Conservation (phyloP, 106 monocot genomes). For the Gastrodia elata region DNA sequence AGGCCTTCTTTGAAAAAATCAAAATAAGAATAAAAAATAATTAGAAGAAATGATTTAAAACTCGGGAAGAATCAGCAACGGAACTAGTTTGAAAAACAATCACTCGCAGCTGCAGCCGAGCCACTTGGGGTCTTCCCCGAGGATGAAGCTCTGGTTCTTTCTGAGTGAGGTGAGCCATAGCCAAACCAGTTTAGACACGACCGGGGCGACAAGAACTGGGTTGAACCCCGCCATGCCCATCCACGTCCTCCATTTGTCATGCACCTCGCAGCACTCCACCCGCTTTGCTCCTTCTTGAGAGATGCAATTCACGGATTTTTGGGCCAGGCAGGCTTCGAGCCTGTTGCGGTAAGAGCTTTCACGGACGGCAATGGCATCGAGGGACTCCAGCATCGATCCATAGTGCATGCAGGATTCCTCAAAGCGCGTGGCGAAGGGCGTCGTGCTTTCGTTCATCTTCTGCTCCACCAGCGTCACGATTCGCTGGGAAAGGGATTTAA, state of each 20-base stretch:
- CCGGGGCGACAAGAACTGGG: conserved; percentile 14
- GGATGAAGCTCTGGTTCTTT: conserved; percentile 25
- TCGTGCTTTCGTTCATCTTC: conserved; percentile 48
- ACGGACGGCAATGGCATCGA: conserved; percentile 16
- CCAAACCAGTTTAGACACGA: conserved; percentile 10
- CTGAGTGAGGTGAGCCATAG: conserved; percentile 18
- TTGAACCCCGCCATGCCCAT: conserved; percentile 52
- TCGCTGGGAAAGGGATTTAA: conserved; percentile 14
- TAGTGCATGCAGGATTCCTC: conserved; percentile 33
- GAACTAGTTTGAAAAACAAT: too few relatives aligned
- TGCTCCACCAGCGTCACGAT: conserved; percentile 38
- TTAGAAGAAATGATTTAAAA: too few relatives aligned
- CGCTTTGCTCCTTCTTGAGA: conserved; percentile 31
- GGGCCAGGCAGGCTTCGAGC: conserved; percentile 23
- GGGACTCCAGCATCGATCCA: conserved; percentile 39
- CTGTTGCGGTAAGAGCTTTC: conserved; percentile 10
- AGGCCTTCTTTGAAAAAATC: too few relatives aligned
- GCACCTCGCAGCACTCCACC: conserved; percentile 44
- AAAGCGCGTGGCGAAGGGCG: conserved; percentile 40
- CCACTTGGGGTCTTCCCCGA: conserved; percentile 28
- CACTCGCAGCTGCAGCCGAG: conserved; percentile 41
- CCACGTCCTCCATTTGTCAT: conserved; percentile 54
- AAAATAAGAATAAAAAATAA: too few relatives aligned
- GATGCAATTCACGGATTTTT: conserved; percentile 22
- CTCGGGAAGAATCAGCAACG: too few relatives aligned